Conservation (phyloP, 306 rosid species). For the Quercus glauca region DNA sequence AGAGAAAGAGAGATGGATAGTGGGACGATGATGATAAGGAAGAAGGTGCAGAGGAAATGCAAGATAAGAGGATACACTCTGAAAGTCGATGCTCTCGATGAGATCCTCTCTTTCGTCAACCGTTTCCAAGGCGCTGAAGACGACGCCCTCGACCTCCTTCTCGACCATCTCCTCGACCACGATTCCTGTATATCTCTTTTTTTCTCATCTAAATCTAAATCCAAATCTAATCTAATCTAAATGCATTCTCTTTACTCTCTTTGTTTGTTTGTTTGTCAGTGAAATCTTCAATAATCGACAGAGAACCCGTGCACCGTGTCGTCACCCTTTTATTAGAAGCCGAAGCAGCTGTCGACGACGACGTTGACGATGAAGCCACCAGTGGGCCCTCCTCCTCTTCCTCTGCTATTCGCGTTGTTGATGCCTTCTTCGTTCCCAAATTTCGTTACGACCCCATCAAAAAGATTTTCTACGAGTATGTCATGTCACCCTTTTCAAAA, state of each 20-base stretch:
- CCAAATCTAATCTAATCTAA: not conserved
- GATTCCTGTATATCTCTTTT: constrained; percentile 43
- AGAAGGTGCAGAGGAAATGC: constrained; percentile 68
- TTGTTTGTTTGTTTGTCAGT: constrained; percentile 42
- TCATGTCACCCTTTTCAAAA: not conserved
- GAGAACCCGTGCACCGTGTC: constrained; percentile 59
- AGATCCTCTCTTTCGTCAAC: constrained; percentile 66
- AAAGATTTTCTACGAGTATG: constrained; percentile 67
- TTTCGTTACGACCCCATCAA: constrained; percentile 62
- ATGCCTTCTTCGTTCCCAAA: constrained; percentile 59
- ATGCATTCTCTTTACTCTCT: not conserved
- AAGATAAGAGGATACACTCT: constrained; percentile 77
- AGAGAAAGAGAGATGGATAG: constrained; percentile 40
- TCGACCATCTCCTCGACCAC: constrained; percentile 50
- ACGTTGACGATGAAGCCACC: constrained; percentile 28
- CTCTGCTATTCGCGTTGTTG: constrained; percentile 46
- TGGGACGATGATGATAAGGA: constrained; percentile 41
- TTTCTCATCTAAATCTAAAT: not conserved
- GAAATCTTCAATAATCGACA: constrained; percentile 61
- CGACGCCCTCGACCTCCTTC: constrained; percentile 63
- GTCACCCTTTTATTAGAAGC: constrained; percentile 47
- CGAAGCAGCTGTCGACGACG: constrained; percentile 31
- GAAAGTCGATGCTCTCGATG: constrained; percentile 66
- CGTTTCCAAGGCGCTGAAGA: constrained; percentile 46
- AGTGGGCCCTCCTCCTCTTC: constrained; percentile 19